Conservation (phyloP, 768 basidiomycete genomes). For the Panaeolus cyanescens region DNA sequence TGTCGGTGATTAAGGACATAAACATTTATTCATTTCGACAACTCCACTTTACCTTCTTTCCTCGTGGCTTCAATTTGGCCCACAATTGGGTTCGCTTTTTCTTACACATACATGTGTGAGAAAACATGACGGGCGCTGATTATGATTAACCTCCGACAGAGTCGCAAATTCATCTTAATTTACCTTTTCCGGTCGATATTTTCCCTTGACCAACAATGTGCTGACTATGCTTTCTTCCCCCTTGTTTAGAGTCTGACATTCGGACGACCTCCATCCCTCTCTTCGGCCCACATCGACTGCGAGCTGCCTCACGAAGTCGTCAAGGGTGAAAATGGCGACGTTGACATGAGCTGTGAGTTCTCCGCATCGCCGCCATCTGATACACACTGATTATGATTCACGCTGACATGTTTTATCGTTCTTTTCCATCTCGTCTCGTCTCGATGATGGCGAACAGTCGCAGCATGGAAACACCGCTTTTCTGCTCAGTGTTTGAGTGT, state of each 20-base stretch:
- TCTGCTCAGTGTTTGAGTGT: slow-evolving; percentile 60
- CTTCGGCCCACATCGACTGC: slow-evolving; percentile 55
- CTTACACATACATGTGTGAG: background rate
- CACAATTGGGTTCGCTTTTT: background rate
- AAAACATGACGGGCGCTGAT: background rate
- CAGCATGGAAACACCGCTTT: slow-evolving; percentile 72
- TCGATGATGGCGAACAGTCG: slow-evolving; percentile 36
- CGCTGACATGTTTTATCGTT: background rate
- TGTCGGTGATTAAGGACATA: background rate
- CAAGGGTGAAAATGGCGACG: slow-evolving; percentile 48
- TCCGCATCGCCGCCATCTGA: no score
- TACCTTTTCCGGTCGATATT: background rate
- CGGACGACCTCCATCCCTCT: slow-evolving; percentile 69
- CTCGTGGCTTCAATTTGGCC: background rate
- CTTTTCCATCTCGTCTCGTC: background rate
- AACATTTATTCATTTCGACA: slow-evolving; percentile 3
- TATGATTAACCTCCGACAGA: slow-evolving; percentile 2
- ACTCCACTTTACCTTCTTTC: slow-evolving; percentile 1
- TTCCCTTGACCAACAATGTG: background rate
- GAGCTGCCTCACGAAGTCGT: slow-evolving; percentile 49
- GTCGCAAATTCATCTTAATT: slow-evolving; percentile 1
- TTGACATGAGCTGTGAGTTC: slow-evolving; percentile 64
- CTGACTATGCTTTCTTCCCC: background rate
- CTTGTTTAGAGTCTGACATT: slow-evolving; percentile 62
- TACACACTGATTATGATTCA: no score